Base-by-base conservation (phyloP, 2,329 filamentous ascomycete species). In the Sporothrix protearum region DNA sequence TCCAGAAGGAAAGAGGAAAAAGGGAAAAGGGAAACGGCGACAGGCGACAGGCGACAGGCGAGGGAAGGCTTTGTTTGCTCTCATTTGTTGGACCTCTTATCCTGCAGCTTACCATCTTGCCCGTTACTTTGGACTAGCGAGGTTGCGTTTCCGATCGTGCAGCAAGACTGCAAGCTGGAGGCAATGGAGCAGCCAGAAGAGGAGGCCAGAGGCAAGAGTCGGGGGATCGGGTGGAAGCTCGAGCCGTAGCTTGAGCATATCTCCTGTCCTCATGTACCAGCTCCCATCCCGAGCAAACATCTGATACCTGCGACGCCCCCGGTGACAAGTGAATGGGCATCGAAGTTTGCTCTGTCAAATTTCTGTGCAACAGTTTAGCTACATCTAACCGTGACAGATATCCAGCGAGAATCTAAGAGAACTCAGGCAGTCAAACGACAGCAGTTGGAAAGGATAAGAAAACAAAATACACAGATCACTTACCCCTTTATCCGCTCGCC, bases 81-180 rank as follows among this genome's bases (percentile, higher is more conserved):
- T 47, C 61, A 42, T 42, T 63, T 57, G 57, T 63, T n/a, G 61
- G 28, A 22, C 22, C 45, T 28, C 61, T 64, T 47, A 47, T 47
- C 61, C 61, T 28, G 12, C 61, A 45, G 39, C 22, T 16, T 47
- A 39, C 36, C 36, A 64, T 45, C 39, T 30, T 22, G 22, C 33
- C 33, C 57, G 33, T 25, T 47, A 12, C 39, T 39, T 22, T 12
- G 36, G 47, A 5, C 61, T 28, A 30, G 61, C 22, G 61, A 64
- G 12, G 19, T 63, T n/a, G 33, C 10, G 33, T 22, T 63, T 42
- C 30, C 30, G 9, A 63, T 63, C 57, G 10, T 42, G 57, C 57
- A 63, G 57, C 57, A 12, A 63, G 42, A 12, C 39, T 10, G n/a
- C 33, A 63, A 63, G n/a, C 57, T 33, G 33, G 57, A 42, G 5